phyloP scores from a whole-genome alignment of 2,329 filamentous ascomycete species.

The Aspergillus flavus region DNA sequence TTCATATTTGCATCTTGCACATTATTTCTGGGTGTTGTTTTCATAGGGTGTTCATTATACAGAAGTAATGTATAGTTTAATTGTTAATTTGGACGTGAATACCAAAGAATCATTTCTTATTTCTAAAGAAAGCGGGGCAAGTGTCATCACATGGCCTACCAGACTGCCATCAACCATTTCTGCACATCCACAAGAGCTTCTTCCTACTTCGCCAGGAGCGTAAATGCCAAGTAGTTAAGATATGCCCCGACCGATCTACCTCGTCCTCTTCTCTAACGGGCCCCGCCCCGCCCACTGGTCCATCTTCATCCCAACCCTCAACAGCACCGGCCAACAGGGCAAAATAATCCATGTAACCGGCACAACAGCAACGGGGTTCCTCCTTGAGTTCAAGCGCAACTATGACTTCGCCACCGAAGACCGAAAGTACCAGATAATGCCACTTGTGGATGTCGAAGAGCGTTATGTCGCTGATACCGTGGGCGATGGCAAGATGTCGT shows the following conservation, averaged over 20 bases:
- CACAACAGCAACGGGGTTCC: conserved; percentile 12
- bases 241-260: conserved; percentile 6
- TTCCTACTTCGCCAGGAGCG: background rate
- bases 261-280: conserved; percentile 10
- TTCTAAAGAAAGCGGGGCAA: background rate
- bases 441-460: background rate
- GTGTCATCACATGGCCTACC: background rate
- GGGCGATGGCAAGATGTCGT: background rate
- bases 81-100: background rate
- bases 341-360: conserved; percentile 18
- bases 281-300: background rate
- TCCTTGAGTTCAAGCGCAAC: conserved; percentile 16
- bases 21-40: background rate
- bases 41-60: background rate
- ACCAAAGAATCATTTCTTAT: background rate
- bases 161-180: background rate
- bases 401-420: conserved; percentile 4
- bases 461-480: background rate
- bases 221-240: background rate
- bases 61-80: background rate
- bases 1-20: background rate
- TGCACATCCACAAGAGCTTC: background rate
- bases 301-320: conserved; percentile 17
- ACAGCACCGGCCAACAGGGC: conserved; percentile 16
- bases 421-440: background rate